A percentile compares a stretch with the other conserved stretches of the same genome.
phyloP scores from a whole-genome alignment of 768 basidiomycete genomes.

The Suillus subalutaceus region DNA sequence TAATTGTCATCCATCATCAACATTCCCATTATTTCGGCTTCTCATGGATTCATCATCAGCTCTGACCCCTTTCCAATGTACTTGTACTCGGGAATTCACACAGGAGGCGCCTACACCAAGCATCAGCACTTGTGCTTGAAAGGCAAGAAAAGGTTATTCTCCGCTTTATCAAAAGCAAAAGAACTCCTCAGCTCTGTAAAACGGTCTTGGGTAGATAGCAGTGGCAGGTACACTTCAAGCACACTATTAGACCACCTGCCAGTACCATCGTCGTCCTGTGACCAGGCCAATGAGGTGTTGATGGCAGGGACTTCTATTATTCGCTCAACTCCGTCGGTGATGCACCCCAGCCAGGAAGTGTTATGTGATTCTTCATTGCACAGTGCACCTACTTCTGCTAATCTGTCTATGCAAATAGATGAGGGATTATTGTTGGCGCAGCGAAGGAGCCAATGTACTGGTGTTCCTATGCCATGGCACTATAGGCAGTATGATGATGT shows the following conservation, averaged over 20 bases:
- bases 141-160: background rate
- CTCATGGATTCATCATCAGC: background rate
- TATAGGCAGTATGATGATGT: conserved; percentile 1
- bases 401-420: background rate
- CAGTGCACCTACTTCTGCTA: background rate
- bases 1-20: too few species aligned
- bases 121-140: background rate
- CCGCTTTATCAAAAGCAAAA: background rate
- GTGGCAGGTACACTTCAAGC: background rate
- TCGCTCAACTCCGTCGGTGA: too few species aligned
- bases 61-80: background rate
- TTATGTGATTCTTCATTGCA: background rate
- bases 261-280: too few species aligned
- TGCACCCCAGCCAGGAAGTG: too few species aligned
- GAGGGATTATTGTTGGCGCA: background rate
- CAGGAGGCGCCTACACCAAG: background rate
- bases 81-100: background rate
- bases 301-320: too few species aligned
- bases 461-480: background rate
- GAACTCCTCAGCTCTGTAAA: background rate
- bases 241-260: background rate
- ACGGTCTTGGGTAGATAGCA: background rate
- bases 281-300: too few species aligned
- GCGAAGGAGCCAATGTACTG: background rate
- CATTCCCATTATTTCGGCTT: too few species aligned